Base-by-base conservation (phyloP, 1,284 basidiomycete genomes). In the Trametes pubescens region DNA sequence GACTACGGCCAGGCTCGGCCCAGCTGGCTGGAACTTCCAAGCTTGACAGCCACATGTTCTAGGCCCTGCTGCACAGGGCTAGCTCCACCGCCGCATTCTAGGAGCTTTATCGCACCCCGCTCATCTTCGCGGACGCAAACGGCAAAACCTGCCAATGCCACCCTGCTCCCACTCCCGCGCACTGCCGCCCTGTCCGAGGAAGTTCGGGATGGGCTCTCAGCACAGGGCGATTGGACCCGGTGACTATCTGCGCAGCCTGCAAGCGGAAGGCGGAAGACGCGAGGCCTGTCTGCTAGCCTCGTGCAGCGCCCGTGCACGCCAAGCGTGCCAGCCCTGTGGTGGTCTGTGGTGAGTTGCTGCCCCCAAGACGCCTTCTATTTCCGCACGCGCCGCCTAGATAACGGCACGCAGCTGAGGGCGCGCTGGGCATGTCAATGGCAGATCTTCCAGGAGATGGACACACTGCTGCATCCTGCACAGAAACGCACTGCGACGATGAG, bases 251-350 rank as follows among this genome's bases (percentile, higher is more conserved):
- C 43, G 46, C 59, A 55, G 53, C 40, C 40, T 7, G 40, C 1
- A 21, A 6, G 6, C 18, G 22, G 43, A 24, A 29, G 51, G 11
- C 46, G 35, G 16, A 4, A 1, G 22, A 49, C 44, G 37, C 46
- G 59, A 54, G 24, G 37, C 46, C 49, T 47, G 59, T 61, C 59
- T 48, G 52, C 59, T 61, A 61, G 53, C 59, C 59, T 61, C 59
- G 59, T 61, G 59, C 32, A 7, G 52, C 22, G 52, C 54, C 29
- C 29, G 29, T 32, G 29, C 29, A 38, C 14, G 54, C 54, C 29
- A 47, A 44, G 44, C 54, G 44, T 56, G 54, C 44, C 35, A 0
- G 54, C 54, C 54, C 35, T 47, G 43, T 56, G 54, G 54, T 46
- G 54, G 54, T 9, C 54, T 32, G 29, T 46, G n/a, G 54, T 47